A percentile compares a stretch with the other conserved stretches of the same genome.
Evolutionary conservation across 139 green algal species (phyloP).

Genomic region (Gonium pectorale): DNA sequence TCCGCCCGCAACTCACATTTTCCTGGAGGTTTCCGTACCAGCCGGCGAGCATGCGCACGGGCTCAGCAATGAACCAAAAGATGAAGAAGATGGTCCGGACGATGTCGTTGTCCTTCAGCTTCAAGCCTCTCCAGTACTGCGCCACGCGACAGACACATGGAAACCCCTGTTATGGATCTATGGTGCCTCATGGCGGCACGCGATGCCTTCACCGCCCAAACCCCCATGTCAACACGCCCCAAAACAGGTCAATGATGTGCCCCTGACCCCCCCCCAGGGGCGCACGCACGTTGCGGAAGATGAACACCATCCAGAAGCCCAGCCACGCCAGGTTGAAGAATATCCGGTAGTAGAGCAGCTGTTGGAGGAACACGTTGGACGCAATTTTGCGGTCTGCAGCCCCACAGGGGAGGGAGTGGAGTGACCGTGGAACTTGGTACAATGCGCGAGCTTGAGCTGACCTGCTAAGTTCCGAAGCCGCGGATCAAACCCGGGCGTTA

Average conservation of each 20-base stretch:
- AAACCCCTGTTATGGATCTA: no score
- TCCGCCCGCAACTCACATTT: slow-evolving; percentile 58
- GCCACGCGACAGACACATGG: no score
- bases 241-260: no score
- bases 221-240: no score
- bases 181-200: no score
- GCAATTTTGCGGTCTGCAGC: slow-evolving; percentile 58
- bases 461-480: slow-evolving; percentile 52
- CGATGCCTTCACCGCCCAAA: no score
- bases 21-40: slow-evolving; percentile 73
- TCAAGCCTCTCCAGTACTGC: slow-evolving; percentile 61
- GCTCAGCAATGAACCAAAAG: slow-evolving; percentile 68
- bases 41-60: slow-evolving; percentile 54
- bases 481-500: slow-evolving; percentile 33
- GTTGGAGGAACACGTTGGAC: slow-evolving; percentile 63
- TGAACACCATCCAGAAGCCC: slow-evolving; percentile 35
- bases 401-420: neutral
- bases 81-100: slow-evolving; percentile 60
- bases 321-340: slow-evolving; percentile 62
- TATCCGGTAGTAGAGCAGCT: slow-evolving; percentile 67
- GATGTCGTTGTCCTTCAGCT: slow-evolving; percentile 58
- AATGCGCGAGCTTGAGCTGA: slow-evolving; percentile 44
- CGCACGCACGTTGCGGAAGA: slow-evolving; percentile 26
- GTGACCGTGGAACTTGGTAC: no score
- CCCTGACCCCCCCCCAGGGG: no score